Evolutionary conservation across 495 filamentous ascomycete genomes (phyloP), one percentile per base, ranked within the genome.

Genomic region (Beverwykella pulmonaria): DNA sequence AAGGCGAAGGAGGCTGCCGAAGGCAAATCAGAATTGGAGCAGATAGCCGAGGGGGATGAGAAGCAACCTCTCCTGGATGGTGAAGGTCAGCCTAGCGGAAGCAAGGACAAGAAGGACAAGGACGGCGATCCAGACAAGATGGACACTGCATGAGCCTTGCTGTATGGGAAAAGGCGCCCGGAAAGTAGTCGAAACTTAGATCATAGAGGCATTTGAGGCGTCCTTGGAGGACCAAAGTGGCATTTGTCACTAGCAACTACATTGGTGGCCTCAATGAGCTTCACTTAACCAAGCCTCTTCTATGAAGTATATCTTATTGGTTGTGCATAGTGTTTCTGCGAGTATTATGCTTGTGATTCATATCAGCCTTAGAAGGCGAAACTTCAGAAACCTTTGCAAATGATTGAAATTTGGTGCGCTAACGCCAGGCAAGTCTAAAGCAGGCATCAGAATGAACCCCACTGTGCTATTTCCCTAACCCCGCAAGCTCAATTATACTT

Each of bases 51-150:
- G 75, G 92, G 92, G 72, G 83, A 82, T 59, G 90, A 82, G 76
- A 76, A 84, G 82, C 80, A 88, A 74, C 87, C 87, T 34, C 76
- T 90, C 68, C 75, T 91, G 58, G 82, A 86, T 63, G 83, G 86
- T 68, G 81, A 85, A 56, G 89, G 88, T 22, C 86, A 92, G 76
- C 81, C 88, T 12, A 88, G 87, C 74, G 86, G 74, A 5, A 71
- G 61, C 57, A 71, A 74, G 62, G 63, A 87, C 71, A 84, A 85
- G 77, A 79, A 87, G 67, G 79, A 87, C 69, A 79, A 87, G 63
- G 79, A 86, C 68, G 82, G 87, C 54, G 87, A 89, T 66, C 79
- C 73, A 20, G 92, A 97, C 77, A 93, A 91, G 83, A 98, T 97
- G 90, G 90, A 93, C 75, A 91, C 86, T 46, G 89, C 89, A 74